Evolutionary conservation across 176 grass and related monocot genomes (phyloP).

Genomic region (Saccharum spontaneum): DNA sequence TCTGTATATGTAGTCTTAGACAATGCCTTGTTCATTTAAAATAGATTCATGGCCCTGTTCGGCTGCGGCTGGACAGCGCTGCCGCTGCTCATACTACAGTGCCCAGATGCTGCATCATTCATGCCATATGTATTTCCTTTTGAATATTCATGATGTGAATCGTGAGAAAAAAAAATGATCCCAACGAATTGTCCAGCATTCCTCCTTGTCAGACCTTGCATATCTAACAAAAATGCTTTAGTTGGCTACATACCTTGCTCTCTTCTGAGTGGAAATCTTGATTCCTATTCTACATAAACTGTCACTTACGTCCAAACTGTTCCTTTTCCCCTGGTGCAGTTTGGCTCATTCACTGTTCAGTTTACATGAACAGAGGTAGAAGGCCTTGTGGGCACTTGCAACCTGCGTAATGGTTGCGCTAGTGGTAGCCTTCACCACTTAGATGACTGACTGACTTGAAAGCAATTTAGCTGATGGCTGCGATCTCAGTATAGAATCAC

Average conservation of each 20-base stretch:
- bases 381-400: background rate
- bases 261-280: background rate
- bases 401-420: background rate
- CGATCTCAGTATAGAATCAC: background rate
- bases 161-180: background rate
- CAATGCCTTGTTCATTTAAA: background rate
- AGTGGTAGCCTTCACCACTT: background rate
- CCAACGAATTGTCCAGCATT: background rate
- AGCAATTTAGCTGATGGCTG: background rate
- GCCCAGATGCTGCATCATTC: background rate
- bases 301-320: background rate
- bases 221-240: background rate
- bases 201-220: background rate
- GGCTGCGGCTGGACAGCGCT: too few species aligned
- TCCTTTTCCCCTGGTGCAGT: constrained; percentile 4
- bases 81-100: too few species aligned
- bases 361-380: background rate
- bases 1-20: background rate
- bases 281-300: background rate
- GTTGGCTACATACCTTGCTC: background rate
- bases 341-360: background rate
- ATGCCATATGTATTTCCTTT: background rate
- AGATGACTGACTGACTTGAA: constrained; percentile 1
- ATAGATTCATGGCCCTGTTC: background rate
- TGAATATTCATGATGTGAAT: background rate